A percentile compares a stretch with the other conserved stretches of the same genome.
Conservation (phyloP, 2,329 filamentous ascomycete species). For the Piedraia hortae region DNA sequence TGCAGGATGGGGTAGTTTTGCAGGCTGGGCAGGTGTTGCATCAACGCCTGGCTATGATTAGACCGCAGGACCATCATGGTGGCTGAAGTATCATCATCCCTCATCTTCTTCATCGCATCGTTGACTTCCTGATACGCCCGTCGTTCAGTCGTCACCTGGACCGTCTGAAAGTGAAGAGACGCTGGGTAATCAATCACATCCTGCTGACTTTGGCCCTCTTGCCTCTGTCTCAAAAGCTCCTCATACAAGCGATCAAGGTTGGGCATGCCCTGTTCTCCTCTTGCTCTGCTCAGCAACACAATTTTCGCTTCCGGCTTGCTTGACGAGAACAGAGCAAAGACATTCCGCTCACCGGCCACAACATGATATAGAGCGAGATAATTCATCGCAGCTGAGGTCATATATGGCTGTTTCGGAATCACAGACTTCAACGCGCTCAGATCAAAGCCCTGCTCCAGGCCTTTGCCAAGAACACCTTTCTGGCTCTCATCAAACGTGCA, state of each 20-base stretch:
- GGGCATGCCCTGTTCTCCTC: constrained; percentile 61
- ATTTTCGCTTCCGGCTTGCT: constrained; percentile 55
- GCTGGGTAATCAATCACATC: constrained; percentile 70
- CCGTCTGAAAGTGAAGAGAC: constrained; percentile 57
- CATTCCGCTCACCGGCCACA: constrained; percentile 63
- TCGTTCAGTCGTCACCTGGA: constrained; percentile 64
- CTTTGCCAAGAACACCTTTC: constrained; percentile 69
- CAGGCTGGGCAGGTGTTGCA: constrained; percentile 62
- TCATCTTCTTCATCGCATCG: constrained; percentile 72
- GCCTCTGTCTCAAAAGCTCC: constrained; percentile 40
- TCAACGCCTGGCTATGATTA: constrained; percentile 49
- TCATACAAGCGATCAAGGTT: constrained; percentile 74
- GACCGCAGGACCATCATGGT: constrained; percentile 77
- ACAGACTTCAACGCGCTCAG: constrained; percentile 44
- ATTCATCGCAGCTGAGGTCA: constrained; percentile 40
- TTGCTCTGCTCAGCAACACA: constrained; percentile 58
- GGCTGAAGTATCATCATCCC: constrained; percentile 48
- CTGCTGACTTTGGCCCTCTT: constrained; percentile 45
- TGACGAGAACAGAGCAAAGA: constrained; percentile 83
- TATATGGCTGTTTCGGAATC: constrained; percentile 42
- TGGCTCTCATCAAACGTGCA: constrained; percentile 87
- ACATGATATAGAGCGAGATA: constrained; percentile 91
- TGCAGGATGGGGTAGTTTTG: constrained; percentile 63
- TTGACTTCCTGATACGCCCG: constrained; percentile 73
- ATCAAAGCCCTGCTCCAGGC: constrained; percentile 82